phyloP scores from a whole-genome alignment of 1,284 basidiomycete species.

The Marasmius oreades region DNA sequence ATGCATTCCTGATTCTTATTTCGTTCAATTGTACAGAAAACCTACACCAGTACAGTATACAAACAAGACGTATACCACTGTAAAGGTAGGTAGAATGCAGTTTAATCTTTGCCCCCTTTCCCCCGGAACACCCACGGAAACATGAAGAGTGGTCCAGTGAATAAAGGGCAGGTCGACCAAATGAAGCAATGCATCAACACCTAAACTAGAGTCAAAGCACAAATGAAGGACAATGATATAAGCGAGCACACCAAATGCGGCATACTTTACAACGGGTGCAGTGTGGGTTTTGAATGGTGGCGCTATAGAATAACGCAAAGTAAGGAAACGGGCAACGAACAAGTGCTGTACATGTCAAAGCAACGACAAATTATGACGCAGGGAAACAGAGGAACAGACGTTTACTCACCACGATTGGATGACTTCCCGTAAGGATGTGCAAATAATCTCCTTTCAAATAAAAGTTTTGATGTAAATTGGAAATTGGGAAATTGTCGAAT shows the following conservation, averaged over 20 bases:
- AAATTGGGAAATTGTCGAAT: too few relatives aligned
- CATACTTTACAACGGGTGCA: too few relatives aligned
- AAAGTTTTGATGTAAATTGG: too few relatives aligned
- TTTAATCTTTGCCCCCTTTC: slow-evolving; percentile 73
- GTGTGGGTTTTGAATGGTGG: too few relatives aligned
- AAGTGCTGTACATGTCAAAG: too few relatives aligned
- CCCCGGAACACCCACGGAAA: slow-evolving; percentile 66
- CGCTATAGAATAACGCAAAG: too few relatives aligned
- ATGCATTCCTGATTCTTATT: not conserved
- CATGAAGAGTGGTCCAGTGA: slow-evolving; percentile 65
- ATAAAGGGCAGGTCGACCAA: slow-evolving; percentile 45
- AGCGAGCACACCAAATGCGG: too few relatives aligned
- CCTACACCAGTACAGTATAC: not conserved
- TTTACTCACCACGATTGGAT: slow-evolving; percentile 12
- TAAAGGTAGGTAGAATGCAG: not conserved
- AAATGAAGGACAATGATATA: too few relatives aligned
- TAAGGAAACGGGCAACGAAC: too few relatives aligned
- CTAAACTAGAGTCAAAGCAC: not conserved
- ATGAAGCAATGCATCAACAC: not conserved
- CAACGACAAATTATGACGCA: too few relatives aligned
- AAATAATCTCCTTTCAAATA: too few relatives aligned
- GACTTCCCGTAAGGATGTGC: too few relatives aligned
- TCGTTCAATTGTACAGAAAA: not conserved
- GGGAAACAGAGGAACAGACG: slow-evolving; percentile 10
- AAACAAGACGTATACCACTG: not conserved